Evolutionary conservation across 345 rosid genomes (phyloP).

Genomic region (Salix arbutifolia): DNA sequence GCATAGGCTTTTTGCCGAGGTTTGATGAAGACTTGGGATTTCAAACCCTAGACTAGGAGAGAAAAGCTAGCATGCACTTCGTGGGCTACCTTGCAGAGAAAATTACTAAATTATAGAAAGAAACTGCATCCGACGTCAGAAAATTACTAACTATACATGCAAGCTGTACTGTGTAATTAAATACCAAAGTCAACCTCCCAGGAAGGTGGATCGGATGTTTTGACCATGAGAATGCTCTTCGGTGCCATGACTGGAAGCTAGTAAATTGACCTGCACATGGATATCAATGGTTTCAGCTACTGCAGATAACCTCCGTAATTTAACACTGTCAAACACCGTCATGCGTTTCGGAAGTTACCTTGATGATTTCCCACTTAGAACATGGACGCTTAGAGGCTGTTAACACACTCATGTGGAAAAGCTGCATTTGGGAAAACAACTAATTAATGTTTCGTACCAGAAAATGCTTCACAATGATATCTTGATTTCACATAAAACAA

Average conservation of each 20-base stretch:
- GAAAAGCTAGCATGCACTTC: background rate
- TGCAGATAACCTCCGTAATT: background rate
- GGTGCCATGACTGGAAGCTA: constrained; percentile 35
- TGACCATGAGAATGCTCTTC: constrained; percentile 21
- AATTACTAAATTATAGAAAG: no score
- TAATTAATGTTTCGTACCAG: background rate
- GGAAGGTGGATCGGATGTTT: constrained; percentile 18
- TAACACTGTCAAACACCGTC: background rate
- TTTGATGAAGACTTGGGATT: background rate
- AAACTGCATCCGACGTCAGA: no score
- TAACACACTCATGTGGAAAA: constrained; percentile 84
- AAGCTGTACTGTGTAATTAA: background rate
- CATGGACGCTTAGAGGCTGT: constrained; percentile 75
- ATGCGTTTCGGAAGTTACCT: constrained; percentile 37
- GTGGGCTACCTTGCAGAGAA: no score
- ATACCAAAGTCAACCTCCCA: constrained; percentile 35
- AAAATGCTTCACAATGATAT: background rate
- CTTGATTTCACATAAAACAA: no score
- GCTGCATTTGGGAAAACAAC: constrained; percentile 32
- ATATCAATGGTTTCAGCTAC: constrained; percentile 2
- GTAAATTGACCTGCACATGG: constrained; percentile 68
- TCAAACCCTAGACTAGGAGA: background rate
- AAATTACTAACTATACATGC: background rate
- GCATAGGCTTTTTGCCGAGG: background rate
- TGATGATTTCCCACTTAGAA: constrained; percentile 78